Evolutionary conservation across 345 rosid genomes (phyloP).

Genomic region (Pugionium dolabratum): DNA sequence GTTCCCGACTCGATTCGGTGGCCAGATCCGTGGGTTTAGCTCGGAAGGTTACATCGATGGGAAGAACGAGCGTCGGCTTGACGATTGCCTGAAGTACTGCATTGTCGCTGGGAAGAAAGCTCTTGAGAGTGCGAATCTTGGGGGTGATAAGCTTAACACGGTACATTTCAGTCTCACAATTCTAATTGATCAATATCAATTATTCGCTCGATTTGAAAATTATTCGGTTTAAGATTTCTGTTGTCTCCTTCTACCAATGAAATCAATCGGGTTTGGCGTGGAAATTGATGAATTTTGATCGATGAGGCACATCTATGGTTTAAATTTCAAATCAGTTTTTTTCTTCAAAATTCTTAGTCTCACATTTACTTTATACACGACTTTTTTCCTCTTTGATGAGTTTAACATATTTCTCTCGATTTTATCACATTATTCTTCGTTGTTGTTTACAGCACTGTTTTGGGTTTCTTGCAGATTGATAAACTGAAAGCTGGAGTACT

Average conservation of each 20-base stretch:
- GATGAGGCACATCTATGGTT: not conserved
- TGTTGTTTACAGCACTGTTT: conserved; percentile 1
- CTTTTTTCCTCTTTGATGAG: not conserved
- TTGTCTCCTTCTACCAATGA: not conserved
- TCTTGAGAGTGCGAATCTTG: conserved; percentile 84
- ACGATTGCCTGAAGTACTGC: conserved; percentile 96
- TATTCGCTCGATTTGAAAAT: not conserved
- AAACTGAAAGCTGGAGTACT: conserved; percentile 85
- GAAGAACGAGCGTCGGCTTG: conserved; percentile 92
- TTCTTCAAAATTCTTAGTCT: too few species aligned
- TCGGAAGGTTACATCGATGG: conserved; percentile 87
- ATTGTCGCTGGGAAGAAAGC: conserved; percentile 98
- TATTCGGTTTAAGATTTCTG: conserved; percentile 3
- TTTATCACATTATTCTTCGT: not conserved
- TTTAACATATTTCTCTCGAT: not conserved
- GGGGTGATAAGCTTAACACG: conserved; percentile 69
- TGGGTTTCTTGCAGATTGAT: conserved; percentile 59
- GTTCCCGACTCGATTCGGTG: conserved; percentile 94
- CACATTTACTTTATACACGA: not conserved
- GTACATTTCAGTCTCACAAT: conserved; percentile 36
- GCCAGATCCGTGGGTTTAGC: conserved; percentile 93
- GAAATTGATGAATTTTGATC: not conserved
- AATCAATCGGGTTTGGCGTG: not conserved
- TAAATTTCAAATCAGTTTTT: not conserved
- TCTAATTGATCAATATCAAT: conserved; percentile 14